A percentile compares a stretch with the other conserved stretches of the same genome.
Conservation (phyloP, 2,329 filamentous ascomycete species). For the Aspergillus tamarii region DNA sequence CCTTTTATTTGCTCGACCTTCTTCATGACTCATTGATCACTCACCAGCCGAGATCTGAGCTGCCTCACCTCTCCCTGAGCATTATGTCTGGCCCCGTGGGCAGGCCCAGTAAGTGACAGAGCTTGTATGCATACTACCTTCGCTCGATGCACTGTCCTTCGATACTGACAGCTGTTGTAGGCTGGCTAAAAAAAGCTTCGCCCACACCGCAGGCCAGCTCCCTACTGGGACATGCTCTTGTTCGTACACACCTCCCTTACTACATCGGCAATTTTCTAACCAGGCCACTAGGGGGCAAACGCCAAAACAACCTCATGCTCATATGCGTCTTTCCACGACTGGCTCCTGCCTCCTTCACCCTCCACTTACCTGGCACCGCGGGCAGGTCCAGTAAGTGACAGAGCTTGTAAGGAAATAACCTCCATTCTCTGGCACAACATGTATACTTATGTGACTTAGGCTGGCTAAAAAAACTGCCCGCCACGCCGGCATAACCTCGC, state of each 20-base stretch:
- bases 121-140: conserved; percentile 13
- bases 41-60: neutral
- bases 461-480: conserved; percentile 15
- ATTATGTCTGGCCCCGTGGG: conserved; percentile 19
- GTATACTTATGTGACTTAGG: conserved; percentile 6
- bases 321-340: neutral
- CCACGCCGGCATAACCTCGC: conserved; percentile 2
- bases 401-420: conserved; percentile 16
- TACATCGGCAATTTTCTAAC: neutral
- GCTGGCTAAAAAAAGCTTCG: conserved; percentile 21
- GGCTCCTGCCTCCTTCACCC: neutral
- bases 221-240: conserved; percentile 12
- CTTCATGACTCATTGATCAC: neutral
- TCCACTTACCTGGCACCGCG: conserved; percentile 8
- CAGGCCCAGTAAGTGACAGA: conserved; percentile 25
- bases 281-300: neutral
- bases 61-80: conserved; percentile 14
- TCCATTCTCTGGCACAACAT: neutral
- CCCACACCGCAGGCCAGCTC: conserved; percentile 11
- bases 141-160: neutral
- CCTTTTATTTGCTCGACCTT: neutral
- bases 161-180: conserved; percentile 5
- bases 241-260: neutral
- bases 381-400: conserved; percentile 24
- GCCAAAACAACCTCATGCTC: neutral